A percentile compares a stretch with the other conserved stretches of the same genome.
These are phyloP conservation scores for Spathaspora jeffriesii DNA, from an alignment of 1,139 yeast genomes.

Conservation along the genomic window DNA sequence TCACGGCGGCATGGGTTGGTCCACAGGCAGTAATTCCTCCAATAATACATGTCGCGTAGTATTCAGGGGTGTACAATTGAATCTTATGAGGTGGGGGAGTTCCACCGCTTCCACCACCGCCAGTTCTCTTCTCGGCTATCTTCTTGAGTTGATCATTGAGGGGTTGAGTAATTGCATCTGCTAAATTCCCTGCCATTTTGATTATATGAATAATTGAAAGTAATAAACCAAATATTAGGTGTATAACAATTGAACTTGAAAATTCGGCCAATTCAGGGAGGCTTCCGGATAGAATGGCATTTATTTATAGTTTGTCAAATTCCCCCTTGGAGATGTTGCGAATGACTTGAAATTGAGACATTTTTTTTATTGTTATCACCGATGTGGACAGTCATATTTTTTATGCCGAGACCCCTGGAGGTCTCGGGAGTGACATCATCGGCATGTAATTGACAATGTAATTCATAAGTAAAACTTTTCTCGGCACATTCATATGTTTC, in stretches of 20 bases:
- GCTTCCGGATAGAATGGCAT: neutral
- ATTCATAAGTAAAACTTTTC: too few relatives aligned
- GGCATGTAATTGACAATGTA: too few relatives aligned
- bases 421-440: too few relatives aligned
- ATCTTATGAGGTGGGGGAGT: conserved; percentile 23
- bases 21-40: conserved; percentile 96
- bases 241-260: neutral
- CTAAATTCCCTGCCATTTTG: conserved; percentile 21
- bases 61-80: conserved; percentile 65
- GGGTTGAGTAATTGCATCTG: conserved; percentile 35
- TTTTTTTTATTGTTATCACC: neutral
- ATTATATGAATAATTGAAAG: neutral
- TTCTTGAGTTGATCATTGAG: conserved; percentile 26
- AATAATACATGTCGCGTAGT: conserved; percentile 79
- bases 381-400: neutral
- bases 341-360: neutral
- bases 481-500: too few relatives aligned
- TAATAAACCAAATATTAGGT: neutral
- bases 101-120: conserved; percentile 10
- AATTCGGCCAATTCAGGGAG: neutral
- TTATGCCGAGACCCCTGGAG: neutral
- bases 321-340: neutral
- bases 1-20: conserved; percentile 90
- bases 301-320: neutral
- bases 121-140: conserved; percentile 14